Evolutionary conservation across 192 early-diverging fungal genomes (phyloP), one percentile per base, ranked within the genome.

Genomic region (Podila minutissima): DNA sequence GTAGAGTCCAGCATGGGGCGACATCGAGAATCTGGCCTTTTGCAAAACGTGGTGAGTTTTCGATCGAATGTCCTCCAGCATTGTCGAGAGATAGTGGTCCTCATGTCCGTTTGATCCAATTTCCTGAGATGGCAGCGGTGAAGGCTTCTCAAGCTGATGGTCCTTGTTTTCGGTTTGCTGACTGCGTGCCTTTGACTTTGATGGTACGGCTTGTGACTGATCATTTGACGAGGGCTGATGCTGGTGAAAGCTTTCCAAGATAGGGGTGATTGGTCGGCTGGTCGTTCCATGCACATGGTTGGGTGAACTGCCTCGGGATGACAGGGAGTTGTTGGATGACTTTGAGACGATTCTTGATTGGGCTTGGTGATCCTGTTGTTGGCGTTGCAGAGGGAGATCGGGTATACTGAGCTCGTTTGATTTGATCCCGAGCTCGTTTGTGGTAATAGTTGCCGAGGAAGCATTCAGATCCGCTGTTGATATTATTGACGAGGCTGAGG

Each of bases 41-140:
- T 69, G 66, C 4, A 81, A 70, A 10, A 69, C 71, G 32, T 73
- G 72, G 24, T 81, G 70, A 29, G 77, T 81, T 53, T 73, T 81
- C 37, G 31, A 41, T 60, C 62, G 59, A 59, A 81, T 57, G 37
- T 73, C 77, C 26, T 55, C 71, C 37, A 81, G 62, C 8, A 81
- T 66, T 9, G 71, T 61, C 0, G 71, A 19, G 7, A 69, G 48
- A 9, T 51, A 69, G 22, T 58, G 60, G 15, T 73, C 71, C 0
- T 59, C 59, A 0, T 67, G 46, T n/a, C 32, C 50, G 32, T 62
- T 19, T 41, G 38, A 41, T 41, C 9, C 38, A 46, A 20, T 71
- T 37, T n/a, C 17, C 49, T 48, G 26, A 4, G 41, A 49, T 53
- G 12, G 28, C 49, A 13, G 20, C 3, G 10, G 0, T 12, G 33